Evolutionary conservation across 164 flowering plant genomes (phyloP).

Genomic region (Stephania japonica): DNA sequence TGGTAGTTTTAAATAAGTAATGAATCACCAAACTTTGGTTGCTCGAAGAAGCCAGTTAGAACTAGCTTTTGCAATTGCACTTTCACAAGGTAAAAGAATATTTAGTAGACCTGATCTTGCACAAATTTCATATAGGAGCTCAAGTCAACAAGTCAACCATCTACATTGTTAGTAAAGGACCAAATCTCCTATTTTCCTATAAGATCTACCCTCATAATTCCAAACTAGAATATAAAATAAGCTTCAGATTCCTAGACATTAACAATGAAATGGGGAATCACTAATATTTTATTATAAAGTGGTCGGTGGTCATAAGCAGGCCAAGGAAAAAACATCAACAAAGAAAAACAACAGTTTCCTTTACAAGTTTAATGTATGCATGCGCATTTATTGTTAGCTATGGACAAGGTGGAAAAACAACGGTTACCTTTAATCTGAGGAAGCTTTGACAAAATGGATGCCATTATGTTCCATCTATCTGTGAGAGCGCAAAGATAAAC

Average conservation of each 20-base stretch:
- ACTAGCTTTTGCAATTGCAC: too few relatives aligned
- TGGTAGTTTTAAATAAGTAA: too few relatives aligned
- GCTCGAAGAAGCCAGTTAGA: too few relatives aligned
- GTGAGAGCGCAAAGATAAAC: slow-evolving; percentile 54
- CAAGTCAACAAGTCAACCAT: too few relatives aligned
- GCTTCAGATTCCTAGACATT: neutral
- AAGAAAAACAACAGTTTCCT: neutral
- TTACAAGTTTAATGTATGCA: neutral
- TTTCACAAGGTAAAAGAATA: too few relatives aligned
- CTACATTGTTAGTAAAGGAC: too few relatives aligned
- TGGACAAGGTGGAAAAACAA: neutral
- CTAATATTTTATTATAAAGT: neutral
- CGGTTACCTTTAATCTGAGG: slow-evolving; percentile 55
- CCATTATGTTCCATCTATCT: slow-evolving; percentile 85
- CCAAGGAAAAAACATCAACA: neutral
- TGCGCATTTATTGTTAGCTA: neutral
- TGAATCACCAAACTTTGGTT: too few relatives aligned
- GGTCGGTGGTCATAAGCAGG: neutral
- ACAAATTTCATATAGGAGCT: too few relatives aligned
- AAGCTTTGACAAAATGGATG: slow-evolving; percentile 66
- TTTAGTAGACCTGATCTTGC: too few relatives aligned
- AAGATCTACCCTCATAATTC: too few relatives aligned
- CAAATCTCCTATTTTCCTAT: too few relatives aligned
- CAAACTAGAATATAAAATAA: neutral
- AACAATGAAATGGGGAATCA: neutral